Conservation (phyloP, 192 early-diverging fungal genomes). For the Backusella luteola region DNA sequence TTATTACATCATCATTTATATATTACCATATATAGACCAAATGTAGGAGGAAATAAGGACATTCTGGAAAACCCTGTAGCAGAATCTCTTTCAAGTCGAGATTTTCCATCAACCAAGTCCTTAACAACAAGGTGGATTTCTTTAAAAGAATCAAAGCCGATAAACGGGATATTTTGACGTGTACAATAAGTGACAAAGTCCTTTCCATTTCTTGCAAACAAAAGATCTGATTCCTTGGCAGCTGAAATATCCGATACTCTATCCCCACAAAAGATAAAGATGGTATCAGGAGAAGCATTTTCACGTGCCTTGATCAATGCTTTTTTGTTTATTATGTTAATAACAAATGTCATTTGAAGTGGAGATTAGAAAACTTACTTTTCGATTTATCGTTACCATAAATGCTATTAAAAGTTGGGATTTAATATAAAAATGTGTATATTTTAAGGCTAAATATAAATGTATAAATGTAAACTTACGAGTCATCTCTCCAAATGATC, state of each 20-base stretch:
- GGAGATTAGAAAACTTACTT: slow-evolving; percentile 22
- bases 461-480: slow-evolving; percentile 13
- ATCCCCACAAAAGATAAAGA: slow-evolving; percentile 76
- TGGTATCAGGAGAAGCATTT: slow-evolving; percentile 17
- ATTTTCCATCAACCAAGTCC: slow-evolving; percentile 13
- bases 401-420: slow-evolving; percentile 30
- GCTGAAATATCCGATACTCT: slow-evolving; percentile 77
- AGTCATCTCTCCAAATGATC: slow-evolving; percentile 62
- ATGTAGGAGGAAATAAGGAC: too few species aligned
- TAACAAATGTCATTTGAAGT: background rate
- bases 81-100: slow-evolving; percentile 18
- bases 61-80: slow-evolving; percentile 29
- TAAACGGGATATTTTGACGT: slow-evolving; percentile 54
- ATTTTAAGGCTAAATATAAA: background rate
- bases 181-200: slow-evolving; percentile 69
- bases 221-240: slow-evolving; percentile 68
- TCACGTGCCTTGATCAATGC: slow-evolving; percentile 32
- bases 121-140: slow-evolving; percentile 34
- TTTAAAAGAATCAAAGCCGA: slow-evolving; percentile 56
- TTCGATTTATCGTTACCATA: slow-evolving; percentile 67
- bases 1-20: too few species aligned
- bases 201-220: slow-evolving; percentile 72
- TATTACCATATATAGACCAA: too few species aligned
- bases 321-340: background rate
- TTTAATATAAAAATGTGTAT: background rate